Evolutionary conservation across 306 rosid species (phyloP), one percentile per base, ranked within the genome.

Genomic region (Alnus rubra): DNA sequence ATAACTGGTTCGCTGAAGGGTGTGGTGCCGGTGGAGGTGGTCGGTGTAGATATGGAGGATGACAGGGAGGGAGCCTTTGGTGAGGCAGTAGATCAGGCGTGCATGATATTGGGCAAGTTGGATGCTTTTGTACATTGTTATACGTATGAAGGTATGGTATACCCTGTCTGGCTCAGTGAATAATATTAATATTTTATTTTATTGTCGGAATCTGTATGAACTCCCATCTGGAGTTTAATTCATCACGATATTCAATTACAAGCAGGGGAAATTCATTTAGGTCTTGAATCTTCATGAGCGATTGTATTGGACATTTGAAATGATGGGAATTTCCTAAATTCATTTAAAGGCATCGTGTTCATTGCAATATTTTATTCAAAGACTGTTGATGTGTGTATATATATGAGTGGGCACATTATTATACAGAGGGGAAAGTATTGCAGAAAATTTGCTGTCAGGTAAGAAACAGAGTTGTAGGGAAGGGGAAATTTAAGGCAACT

Each of bases 71-170:
- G 82, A 1, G 73, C 60, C 56, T 90, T 92, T 79, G 74, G 33
- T 54, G 86, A 83, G 70, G 92, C 94, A 1, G 97, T 94, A 13
- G 86, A 86, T 7, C 82, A 81, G 80, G 98, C 96, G 1, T 90
- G 88, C 71, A 65, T 16, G 37, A 52, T 91, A 69, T 72, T 94
- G 85, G 97, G 97, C 3, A 79, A 69, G 69, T 67, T 94, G 56
- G 97, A 94, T 75, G 90, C 98, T 47, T 94, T 92, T 73, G 94
- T 92, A 0, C 88, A 92, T 78, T 88, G 93, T 81, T 92, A 74
- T 77, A 42, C 80, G 58, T 90, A 94, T n/a, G 92, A 94, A 86
- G 98, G 98, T 94, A 81, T 5, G 3, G 0, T 5, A 3, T 16
- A 48, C 16, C 37, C 19, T 59, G 7, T 55, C 39, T 48, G 51